A percentile compares a stretch with the other conserved stretches of the same genome.
Evolutionary conservation across 768 basidiomycete genomes (phyloP).

Genomic region (Clitopilus passeckerianus): DNA sequence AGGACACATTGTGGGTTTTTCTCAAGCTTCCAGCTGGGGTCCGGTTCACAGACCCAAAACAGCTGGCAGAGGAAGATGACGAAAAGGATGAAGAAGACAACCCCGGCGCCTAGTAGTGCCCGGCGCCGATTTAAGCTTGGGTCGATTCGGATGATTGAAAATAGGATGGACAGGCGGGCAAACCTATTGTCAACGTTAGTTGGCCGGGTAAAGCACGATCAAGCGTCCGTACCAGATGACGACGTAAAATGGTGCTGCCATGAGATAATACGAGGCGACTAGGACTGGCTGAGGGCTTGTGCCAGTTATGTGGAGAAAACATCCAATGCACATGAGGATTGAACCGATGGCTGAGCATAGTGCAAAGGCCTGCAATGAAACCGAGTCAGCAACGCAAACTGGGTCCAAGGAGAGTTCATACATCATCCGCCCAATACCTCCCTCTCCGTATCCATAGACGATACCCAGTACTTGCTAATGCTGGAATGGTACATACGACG

Average conservation of each 20-base stretch:
- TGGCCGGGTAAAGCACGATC: neutral
- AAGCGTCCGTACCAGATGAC: constrained; percentile 27
- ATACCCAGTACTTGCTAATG: constrained; percentile 23
- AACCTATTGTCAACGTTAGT: constrained; percentile 21
- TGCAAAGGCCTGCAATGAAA: constrained; percentile 20
- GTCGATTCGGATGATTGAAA: constrained; percentile 50
- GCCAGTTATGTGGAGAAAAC: constrained; percentile 20
- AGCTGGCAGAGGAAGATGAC: constrained; percentile 37
- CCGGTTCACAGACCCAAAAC: constrained; percentile 37
- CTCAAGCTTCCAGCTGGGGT: constrained; percentile 32
- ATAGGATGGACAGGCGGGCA: constrained; percentile 46
- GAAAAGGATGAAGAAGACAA: constrained; percentile 22
- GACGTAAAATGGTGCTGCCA: constrained; percentile 31
- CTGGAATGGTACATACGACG: constrained; percentile 25
- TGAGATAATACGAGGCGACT: constrained; percentile 27
- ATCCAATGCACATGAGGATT: constrained; percentile 20
- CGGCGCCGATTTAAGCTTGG: constrained; percentile 23
- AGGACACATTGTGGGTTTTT: constrained; percentile 35
- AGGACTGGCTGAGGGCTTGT: constrained; percentile 10
- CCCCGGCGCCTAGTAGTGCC: constrained; percentile 22
- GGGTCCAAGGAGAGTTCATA: constrained; percentile 7
- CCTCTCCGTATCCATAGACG: constrained; percentile 25
- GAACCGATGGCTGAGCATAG: constrained; percentile 21
- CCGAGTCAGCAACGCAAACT: neutral
- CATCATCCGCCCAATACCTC: constrained; percentile 32